A percentile compares a stretch with the other conserved stretches of the same genome.
These are phyloP conservation scores for Ceratocystis colombiana DNA, from an alignment of 2,329 filamentous ascomycete genomes.

Conservation along the genomic window DNA sequence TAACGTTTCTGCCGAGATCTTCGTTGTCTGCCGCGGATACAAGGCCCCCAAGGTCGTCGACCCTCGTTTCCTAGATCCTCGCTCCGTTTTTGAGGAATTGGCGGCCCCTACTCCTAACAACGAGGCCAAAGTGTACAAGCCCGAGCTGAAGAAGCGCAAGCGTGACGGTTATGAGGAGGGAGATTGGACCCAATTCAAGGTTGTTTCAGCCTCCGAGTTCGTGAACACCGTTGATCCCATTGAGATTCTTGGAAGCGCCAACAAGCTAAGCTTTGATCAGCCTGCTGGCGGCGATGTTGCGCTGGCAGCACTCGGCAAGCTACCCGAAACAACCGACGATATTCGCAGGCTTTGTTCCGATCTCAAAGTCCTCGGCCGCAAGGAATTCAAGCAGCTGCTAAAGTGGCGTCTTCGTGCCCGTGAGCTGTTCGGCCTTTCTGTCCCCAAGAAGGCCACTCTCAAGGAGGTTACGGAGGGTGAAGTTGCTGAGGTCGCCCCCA, in stretches of 20 bases:
- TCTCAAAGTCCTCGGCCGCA: constrained; percentile 80
- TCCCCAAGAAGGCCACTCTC: constrained; percentile 51
- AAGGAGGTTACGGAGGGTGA: constrained; percentile 49
- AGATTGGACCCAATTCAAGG: constrained; percentile 86
- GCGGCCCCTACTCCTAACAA: constrained; percentile 79
- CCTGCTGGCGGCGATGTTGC: constrained; percentile 74
- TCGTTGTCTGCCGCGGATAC: constrained; percentile 90
- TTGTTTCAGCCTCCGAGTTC: constrained; percentile 79
- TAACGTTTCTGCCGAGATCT: constrained; percentile 96
- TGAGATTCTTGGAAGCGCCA: constrained; percentile 75
- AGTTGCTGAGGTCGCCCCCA: constrained; percentile 70
- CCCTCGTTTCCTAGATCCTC: constrained; percentile 81
- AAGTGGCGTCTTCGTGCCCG: constrained; percentile 83
- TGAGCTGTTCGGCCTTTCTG: constrained; percentile 77
- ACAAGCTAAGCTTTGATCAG: constrained; percentile 74
- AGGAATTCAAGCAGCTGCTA: constrained; percentile 84
- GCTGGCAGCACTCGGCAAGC: constrained; percentile 70
- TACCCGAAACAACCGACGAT: constrained; percentile 78
- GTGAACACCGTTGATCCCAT: constrained; percentile 91
- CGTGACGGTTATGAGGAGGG: constrained; percentile 96
- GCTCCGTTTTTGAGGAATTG: constrained; percentile 87
- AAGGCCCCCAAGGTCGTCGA: constrained; percentile 92
- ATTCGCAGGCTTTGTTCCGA: constrained; percentile 69
- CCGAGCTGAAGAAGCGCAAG: constrained; percentile 94
- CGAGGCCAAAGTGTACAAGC: constrained; percentile 96